Percentiles rank a stretch among this genome's conserved stretches.
Conservation (phyloP, 805 yeast species). For the Candida nonsorbophila region DNA sequence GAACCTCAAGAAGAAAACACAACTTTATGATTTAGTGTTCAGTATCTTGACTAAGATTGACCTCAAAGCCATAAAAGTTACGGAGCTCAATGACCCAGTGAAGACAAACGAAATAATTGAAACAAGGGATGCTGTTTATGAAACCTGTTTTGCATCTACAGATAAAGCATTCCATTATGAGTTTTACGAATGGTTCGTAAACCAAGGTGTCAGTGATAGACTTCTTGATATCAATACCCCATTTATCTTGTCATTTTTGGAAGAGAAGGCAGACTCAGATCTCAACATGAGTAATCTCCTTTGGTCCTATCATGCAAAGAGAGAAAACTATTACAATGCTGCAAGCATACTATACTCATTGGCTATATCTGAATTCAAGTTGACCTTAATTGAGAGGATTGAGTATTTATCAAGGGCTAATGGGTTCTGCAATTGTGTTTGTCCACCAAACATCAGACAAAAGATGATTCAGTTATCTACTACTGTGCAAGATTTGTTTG, state of each 20-base stretch:
- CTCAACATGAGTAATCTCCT: constrained; percentile 73
- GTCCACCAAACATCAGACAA: constrained; percentile 73
- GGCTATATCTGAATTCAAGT: constrained; percentile 67
- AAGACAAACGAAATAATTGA: constrained; percentile 48
- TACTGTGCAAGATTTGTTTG: constrained; percentile 72
- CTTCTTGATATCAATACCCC: constrained; percentile 78
- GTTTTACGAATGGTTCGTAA: constrained; percentile 87
- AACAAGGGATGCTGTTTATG: constrained; percentile 68
- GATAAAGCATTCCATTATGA: constrained; percentile 90
- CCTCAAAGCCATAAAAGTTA: constrained; percentile 46
- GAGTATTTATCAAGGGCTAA: constrained; percentile 88
- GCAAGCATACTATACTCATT: constrained; percentile 69
- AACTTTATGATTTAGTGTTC: constrained; percentile 70
- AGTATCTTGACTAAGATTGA: constrained; percentile 70
- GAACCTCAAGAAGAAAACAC: constrained; percentile 21
- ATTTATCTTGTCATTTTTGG: constrained; percentile 70
- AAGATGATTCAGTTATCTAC: constrained; percentile 67
- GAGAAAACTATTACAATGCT: constrained; percentile 75
- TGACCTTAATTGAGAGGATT: constrained; percentile 68
- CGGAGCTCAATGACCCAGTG: constrained; percentile 25
- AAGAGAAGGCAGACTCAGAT: constrained; percentile 58
- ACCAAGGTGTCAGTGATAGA: constrained; percentile 70
- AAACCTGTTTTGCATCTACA: constrained; percentile 62
- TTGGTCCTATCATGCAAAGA: constrained; percentile 85
- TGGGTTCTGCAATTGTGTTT: constrained; percentile 83